Base-by-base conservation (phyloP, 1,139 yeast species). In the Candida frijolesensis region DNA sequence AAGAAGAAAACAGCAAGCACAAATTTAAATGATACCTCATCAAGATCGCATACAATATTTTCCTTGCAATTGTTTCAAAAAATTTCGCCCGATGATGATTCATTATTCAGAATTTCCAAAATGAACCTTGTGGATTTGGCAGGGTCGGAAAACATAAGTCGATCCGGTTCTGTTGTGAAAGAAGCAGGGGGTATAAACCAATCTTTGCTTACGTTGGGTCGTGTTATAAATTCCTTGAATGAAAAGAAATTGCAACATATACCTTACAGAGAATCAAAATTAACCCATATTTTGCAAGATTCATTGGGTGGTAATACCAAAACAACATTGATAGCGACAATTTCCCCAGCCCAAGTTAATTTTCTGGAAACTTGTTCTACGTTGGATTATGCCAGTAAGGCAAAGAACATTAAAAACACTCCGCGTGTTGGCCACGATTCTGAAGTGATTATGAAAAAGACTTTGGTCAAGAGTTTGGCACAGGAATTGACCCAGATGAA, bases 101-200 rank as follows among this genome's bases (percentile, higher is more conserved):
- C 53, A 35, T 65, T 62, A 19, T 64, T 77, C 53, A 73, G 79
- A 51, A 71, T 82, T 14, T 84, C 91, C 1, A 87, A 85, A 57
- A 77, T 91, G 63, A 89, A 89, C 61, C 71, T 91, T 39, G 96
- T 90, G 2, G 97, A 91, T 70, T 74, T 91, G 55, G 97, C 97
- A 0, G 97, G 97, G 0, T 87, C 95, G 14, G 94, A 87, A 64
- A 89, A 89, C 60, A 84, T 90, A 46, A 82, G 76, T 53, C 73
- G 89, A 51, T 87, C 96, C 0, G 96, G 96, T 1, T 94, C 96
- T 0, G 78, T 83, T 1, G 96, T 96, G 0, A 82, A 89, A 57
- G 96, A 89, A 65, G 96, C 96, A 2, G 96, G 96, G 1, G 81
- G 86, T 60, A 91, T 91, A 48, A 91, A 91, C 65, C 95, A 89